Conservation (phyloP, 164 flowering plant species). For the Vitis cinerea region DNA sequence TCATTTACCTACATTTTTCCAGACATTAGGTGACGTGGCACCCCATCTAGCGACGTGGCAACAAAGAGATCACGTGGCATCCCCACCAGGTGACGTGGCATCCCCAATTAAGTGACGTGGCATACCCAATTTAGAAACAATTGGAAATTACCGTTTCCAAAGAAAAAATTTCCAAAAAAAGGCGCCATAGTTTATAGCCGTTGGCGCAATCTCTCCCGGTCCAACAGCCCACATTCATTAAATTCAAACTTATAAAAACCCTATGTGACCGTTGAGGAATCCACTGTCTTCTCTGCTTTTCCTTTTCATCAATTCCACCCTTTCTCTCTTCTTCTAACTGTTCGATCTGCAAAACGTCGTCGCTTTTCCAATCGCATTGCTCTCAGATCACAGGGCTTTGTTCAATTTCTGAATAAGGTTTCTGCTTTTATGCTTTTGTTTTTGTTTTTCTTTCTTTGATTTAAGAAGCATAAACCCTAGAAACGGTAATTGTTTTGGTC, state of each 20-base stretch:
- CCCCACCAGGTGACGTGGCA: too few species aligned
- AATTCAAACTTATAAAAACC: slow-evolving; percentile 24
- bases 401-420: not conserved
- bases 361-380: not conserved
- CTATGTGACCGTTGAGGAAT: slow-evolving; percentile 6
- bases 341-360: slow-evolving; percentile 1
- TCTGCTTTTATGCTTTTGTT: not conserved
- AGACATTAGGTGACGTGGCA: too few species aligned
- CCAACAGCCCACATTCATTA: slow-evolving; percentile 17
- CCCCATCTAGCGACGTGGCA: too few species aligned
- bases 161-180: not conserved
- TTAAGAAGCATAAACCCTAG: too few species aligned
- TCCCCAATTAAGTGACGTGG: too few species aligned
- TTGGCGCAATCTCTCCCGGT: slow-evolving; percentile 7
- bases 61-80: too few species aligned
- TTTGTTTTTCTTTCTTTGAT: not conserved
- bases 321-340: slow-evolving; percentile 10
- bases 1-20: too few species aligned
- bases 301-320: slow-evolving; percentile 11
- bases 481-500: too few species aligned
- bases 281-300: not conserved
- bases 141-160: slow-evolving; percentile 18
- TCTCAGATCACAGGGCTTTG: not conserved
- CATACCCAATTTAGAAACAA: too few species aligned
- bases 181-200: slow-evolving; percentile 17